Conservation (phyloP, 2,329 filamentous ascomycete species). For the Exophiala calicioides region DNA sequence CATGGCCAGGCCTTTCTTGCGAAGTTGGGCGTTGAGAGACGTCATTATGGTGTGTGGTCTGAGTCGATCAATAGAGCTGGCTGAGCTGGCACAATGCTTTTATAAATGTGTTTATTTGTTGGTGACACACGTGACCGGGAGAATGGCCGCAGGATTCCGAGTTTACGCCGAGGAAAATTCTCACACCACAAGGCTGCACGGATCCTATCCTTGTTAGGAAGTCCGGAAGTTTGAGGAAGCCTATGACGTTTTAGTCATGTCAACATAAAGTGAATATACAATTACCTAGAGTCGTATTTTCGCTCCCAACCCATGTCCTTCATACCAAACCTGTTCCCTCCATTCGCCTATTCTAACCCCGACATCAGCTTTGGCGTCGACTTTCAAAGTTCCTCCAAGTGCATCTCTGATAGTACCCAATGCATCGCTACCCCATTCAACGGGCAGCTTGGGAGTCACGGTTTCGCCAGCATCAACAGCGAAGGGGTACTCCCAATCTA, state of each 20-base stretch:
- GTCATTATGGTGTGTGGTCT: constrained; percentile 12
- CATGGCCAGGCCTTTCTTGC: constrained; percentile 21
- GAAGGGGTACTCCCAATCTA: constrained; percentile 73
- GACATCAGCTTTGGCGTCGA: constrained; percentile 77
- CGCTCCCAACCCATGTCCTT: constrained; percentile 69
- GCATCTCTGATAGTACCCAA: constrained; percentile 72
- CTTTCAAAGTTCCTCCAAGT: constrained; percentile 73
- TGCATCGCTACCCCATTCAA: constrained; percentile 83
- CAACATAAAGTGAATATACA: not conserved
- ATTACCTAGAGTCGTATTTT: constrained; percentile 54
- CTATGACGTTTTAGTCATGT: not conserved
- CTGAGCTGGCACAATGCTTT: not conserved
- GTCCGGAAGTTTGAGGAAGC: not conserved
- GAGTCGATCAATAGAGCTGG: not conserved
- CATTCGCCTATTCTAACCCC: constrained; percentile 74
- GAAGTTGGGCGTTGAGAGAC: constrained; percentile 16
- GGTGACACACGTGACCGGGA: constrained; percentile 21
- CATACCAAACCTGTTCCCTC: constrained; percentile 70
- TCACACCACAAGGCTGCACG: constrained; percentile 3
- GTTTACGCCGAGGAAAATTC: constrained; percentile 12
- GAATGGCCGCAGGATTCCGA: constrained; percentile 17
- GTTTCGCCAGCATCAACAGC: constrained; percentile 73
- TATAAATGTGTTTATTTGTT: constrained; percentile 8
- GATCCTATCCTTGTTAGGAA: not conserved
- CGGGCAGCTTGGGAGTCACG: constrained; percentile 74